Percentiles rank a stretch among this genome's conserved stretches.
Evolutionary conservation across 176 grass and related monocot genomes (phyloP).

Genomic region (Oryza longistaminata): DNA sequence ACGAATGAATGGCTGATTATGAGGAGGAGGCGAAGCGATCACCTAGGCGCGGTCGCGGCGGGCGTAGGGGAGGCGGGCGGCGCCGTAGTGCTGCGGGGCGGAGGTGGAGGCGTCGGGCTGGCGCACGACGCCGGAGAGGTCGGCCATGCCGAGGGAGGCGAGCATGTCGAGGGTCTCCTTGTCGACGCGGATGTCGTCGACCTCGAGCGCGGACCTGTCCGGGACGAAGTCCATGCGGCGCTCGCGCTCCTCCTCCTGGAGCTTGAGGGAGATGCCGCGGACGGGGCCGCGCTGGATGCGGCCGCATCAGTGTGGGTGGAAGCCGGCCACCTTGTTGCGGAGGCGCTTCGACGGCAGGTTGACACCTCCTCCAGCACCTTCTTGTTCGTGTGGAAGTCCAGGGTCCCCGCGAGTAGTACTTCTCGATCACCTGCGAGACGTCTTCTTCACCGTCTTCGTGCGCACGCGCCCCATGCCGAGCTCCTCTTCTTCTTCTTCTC

Average conservation of each 20-base stretch:
- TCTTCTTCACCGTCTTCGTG: slow-evolving; percentile 96
- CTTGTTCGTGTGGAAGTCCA: slow-evolving; percentile 95
- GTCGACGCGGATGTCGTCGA: slow-evolving; percentile 78
- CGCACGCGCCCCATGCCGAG: slow-evolving; percentile 73
- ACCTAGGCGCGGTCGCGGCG: slow-evolving; percentile 50
- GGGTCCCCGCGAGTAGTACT: slow-evolving; percentile 78
- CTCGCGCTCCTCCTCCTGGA: slow-evolving; percentile 97
- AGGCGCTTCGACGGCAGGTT: slow-evolving; percentile 78
- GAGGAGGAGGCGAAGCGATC: background rate
- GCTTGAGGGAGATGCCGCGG: slow-evolving; percentile 84
- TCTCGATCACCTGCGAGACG: slow-evolving; percentile 90
- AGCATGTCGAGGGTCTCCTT: slow-evolving; percentile 95
- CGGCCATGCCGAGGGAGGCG: slow-evolving; percentile 68
- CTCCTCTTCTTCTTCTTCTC: background rate
- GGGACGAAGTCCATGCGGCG: slow-evolving; percentile 94
- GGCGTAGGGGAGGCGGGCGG: slow-evolving; percentile 42
- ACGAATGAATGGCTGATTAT: no score
- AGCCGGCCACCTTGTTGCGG: slow-evolving; percentile 86
- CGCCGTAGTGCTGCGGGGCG: background rate
- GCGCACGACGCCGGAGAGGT: slow-evolving; percentile 75
- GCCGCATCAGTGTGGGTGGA: slow-evolving; percentile 89
- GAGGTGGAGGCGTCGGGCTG: slow-evolving; percentile 42
- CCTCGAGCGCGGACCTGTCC: slow-evolving; percentile 80
- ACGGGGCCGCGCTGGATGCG: slow-evolving; percentile 88
- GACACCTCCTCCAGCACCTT: slow-evolving; percentile 87